Conservation (phyloP, 768 basidiomycete genomes). For the Lactarius sp. region DNA sequence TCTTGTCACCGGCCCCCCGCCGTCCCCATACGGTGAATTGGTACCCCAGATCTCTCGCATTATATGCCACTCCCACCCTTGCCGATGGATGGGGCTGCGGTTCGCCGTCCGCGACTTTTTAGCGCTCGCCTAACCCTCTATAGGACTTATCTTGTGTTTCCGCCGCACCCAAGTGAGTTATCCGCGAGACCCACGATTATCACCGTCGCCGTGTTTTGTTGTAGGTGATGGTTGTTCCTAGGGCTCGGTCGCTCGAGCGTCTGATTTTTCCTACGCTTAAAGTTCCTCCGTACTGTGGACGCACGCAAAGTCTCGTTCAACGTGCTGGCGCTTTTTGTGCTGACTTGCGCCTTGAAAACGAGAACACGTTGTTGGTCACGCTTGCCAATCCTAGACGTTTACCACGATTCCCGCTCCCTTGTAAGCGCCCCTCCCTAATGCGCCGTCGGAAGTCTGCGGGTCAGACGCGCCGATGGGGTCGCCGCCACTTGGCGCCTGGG, state of each 20-base stretch:
- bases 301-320: neutral
- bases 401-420: neutral
- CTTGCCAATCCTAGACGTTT: neutral
- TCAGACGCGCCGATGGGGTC: neutral
- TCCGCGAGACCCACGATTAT: conserved; percentile 16
- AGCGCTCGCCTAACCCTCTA: conserved; percentile 9
- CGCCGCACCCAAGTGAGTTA: neutral
- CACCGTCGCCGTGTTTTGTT: neutral
- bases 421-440: neutral
- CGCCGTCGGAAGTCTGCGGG: neutral
- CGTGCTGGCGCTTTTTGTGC: neutral
- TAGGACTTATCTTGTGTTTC: neutral
- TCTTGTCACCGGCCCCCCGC: neutral
- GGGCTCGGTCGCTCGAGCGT: neutral
- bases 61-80: neutral
- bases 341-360: neutral
- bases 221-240: neutral
- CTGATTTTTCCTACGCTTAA: neutral
- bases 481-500: neutral
- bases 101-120: neutral
- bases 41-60: neutral
- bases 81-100: neutral
- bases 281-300: neutral
- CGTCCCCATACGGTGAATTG: neutral
- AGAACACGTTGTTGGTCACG: no score